These are phyloP conservation scores for Trypanosoma scelopori DNA, from an alignment of 208 protist genomes.

Conservation along the genomic window DNA sequence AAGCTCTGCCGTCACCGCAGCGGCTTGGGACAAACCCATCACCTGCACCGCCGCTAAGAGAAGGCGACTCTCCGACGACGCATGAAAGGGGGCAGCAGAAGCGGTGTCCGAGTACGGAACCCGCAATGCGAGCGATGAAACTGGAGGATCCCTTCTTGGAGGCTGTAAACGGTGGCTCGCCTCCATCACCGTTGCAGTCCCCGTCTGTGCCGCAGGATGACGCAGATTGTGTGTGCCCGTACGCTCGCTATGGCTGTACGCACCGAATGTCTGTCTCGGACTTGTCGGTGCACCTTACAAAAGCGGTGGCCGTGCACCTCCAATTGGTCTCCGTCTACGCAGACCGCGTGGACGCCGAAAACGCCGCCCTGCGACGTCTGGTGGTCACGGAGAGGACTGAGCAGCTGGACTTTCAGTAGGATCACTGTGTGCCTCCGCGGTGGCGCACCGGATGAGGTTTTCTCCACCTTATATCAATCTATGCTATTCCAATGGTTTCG, in stretches of 20 bases:
- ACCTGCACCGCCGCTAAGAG: neutral
- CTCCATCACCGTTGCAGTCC: conserved; percentile 1
- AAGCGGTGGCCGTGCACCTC: conserved; percentile 62
- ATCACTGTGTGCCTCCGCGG: neutral
- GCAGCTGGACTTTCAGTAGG: neutral
- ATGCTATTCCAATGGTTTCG: too few relatives aligned
- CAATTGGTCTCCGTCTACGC: conserved; percentile 69
- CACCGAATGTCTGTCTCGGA: conserved; percentile 44
- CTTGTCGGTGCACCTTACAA: conserved; percentile 45
- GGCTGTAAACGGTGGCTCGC: neutral
- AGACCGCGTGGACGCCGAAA: conserved; percentile 65
- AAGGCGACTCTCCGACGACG: too few relatives aligned
- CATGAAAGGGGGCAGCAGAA: neutral
- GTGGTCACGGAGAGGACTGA: conserved; percentile 30
- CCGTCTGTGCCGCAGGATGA: neutral
- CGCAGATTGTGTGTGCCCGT: conserved; percentile 43
- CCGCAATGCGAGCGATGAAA: neutral
- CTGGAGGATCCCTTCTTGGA: neutral
- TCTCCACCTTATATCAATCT: too few relatives aligned
- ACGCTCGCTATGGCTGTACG: conserved; percentile 68
- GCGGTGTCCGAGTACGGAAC: neutral
- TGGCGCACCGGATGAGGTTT: too few relatives aligned
- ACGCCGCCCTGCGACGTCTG: conserved; percentile 61
- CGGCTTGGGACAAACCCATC: conserved; percentile 2
- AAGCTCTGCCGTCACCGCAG: neutral